Base-by-base conservation (phyloP, 306 rosid species). In the Begonia masoniana region DNA sequence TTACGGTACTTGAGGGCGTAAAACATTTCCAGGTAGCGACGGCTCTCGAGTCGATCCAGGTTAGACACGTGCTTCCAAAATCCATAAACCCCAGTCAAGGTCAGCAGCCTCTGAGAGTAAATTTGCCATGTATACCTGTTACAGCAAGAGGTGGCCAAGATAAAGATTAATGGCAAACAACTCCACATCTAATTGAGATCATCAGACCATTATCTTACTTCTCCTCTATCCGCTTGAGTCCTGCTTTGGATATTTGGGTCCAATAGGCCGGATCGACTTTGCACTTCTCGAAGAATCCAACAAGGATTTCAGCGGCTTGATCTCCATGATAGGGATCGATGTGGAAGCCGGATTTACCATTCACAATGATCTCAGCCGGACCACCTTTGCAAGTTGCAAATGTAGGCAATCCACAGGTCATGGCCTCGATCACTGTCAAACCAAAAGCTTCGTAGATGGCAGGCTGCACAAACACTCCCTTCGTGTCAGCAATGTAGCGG, bases 51-150 rank as follows among this genome's bases (percentile, higher is more conserved):
- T 64, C 87, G 99, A 46, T 92, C 99, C 7, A 92, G 96, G 74
- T 87, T 92, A 8, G 99, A 92, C 3, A 92, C 99, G 11, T 92
- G 96, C 72, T 92, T 92, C 99, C 99, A 92, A 71, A 92, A 92
- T 47, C 99, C 96, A 62, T 92, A 92, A 5, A 92, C 99, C 39
- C 99, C 99, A 0, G 99, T 92, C 52, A 92, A 79, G 1, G 95
- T 83, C 52, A 92, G 72, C 46, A 92, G 88, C 89, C 99, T 83
- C 69, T 92, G 66, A 3, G 99, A 92, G 84, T 92, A 92, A 45
- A 92, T 92, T 50, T 84, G 68, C 99, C 99, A 92, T 62, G 99
- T 92, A 42, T 83, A 92, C 83, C 99, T 92, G 53, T 31, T 31
- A 31, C 39, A 31, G 5, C 8, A 31, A 21, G 24, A 1, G 24